Evolutionary conservation across 805 yeast genomes (phyloP).

Genomic region (Sungouiozyma ichnusensis): DNA sequence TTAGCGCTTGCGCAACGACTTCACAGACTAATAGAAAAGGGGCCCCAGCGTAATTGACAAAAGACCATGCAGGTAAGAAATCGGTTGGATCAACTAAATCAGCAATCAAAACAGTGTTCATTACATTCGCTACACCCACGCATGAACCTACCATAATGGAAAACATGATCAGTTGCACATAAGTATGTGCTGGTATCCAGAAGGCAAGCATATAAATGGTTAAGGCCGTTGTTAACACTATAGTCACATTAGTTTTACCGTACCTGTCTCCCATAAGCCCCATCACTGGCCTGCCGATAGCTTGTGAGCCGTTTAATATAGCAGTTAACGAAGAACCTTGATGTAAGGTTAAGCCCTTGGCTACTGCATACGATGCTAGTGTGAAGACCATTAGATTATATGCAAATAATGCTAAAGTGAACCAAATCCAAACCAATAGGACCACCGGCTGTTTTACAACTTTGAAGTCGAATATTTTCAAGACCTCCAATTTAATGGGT

Average conservation of each 20-base stretch:
- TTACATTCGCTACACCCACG: conserved; percentile 37
- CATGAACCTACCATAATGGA: conserved; percentile 34
- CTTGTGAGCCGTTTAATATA: conserved; percentile 36
- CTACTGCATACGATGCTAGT: conserved; percentile 35
- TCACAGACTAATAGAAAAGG: conserved; percentile 37
- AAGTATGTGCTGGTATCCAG: conserved; percentile 39
- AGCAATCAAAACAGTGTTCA: conserved; percentile 32
- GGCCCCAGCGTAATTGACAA: conserved; percentile 26
- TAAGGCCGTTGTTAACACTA: conserved; percentile 28
- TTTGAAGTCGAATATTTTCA: conserved; percentile 10
- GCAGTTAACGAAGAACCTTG: conserved; percentile 39
- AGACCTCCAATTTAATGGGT: conserved; percentile 20
- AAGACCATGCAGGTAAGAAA: conserved; percentile 32
- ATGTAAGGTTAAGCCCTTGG: conserved; percentile 35
- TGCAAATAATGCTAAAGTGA: conserved; percentile 28
- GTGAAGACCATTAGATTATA: conserved; percentile 38
- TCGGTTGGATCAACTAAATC: conserved; percentile 32
- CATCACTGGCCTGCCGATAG: conserved; percentile 38
- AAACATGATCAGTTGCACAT: conserved; percentile 32
- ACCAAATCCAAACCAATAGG: conserved; percentile 30
- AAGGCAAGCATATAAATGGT: conserved; percentile 33
- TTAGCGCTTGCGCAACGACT: conserved; percentile 42
- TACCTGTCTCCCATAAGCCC: conserved; percentile 35
- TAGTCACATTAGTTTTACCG: conserved; percentile 40
- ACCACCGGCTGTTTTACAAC: conserved; percentile 19